Conservation (phyloP, 768 basidiomycete species). For the Termitomyces sp. region DNA sequence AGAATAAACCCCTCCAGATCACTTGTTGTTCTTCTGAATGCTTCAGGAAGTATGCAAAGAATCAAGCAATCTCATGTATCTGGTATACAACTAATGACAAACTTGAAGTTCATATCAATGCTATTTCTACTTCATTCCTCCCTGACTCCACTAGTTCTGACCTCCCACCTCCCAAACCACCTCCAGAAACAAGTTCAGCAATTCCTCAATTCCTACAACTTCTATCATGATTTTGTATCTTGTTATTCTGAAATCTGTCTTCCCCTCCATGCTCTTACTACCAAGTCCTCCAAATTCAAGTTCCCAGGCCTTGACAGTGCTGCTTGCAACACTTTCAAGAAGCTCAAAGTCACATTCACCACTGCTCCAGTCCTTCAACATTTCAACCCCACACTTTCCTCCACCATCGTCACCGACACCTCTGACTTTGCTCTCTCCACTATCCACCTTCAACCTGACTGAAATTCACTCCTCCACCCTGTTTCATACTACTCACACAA, state of each 20-base stretch:
- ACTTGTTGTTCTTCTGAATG: no score
- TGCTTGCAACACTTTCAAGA: conserved; percentile 20
- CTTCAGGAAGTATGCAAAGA: conserved; percentile 5
- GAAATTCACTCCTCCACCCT: neutral
- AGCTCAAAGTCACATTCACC: conserved; percentile 15
- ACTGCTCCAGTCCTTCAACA: neutral
- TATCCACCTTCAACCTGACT: neutral
- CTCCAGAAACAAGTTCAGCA: conserved; percentile 17
- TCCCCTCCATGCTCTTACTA: conserved; percentile 5
- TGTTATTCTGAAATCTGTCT: conserved; percentile 22
- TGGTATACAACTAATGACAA: neutral
- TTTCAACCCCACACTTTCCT: neutral
- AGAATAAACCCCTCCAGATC: conserved; percentile 3
- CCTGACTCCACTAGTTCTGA: neutral
- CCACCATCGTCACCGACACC: no score
- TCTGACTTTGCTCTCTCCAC: neutral
- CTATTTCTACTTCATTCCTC: neutral
- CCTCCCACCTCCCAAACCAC: neutral
- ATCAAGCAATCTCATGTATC: conserved; percentile 4
- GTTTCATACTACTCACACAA: neutral
- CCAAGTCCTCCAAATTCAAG: conserved; percentile 15
- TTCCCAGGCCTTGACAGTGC: neutral
- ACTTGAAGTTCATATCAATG: neutral
- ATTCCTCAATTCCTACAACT: conserved; percentile 38
- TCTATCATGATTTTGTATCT: conserved; percentile 34